phyloP scores from a whole-genome alignment of 208 protist genomes.

The Acanthamoeba sp. region DNA sequence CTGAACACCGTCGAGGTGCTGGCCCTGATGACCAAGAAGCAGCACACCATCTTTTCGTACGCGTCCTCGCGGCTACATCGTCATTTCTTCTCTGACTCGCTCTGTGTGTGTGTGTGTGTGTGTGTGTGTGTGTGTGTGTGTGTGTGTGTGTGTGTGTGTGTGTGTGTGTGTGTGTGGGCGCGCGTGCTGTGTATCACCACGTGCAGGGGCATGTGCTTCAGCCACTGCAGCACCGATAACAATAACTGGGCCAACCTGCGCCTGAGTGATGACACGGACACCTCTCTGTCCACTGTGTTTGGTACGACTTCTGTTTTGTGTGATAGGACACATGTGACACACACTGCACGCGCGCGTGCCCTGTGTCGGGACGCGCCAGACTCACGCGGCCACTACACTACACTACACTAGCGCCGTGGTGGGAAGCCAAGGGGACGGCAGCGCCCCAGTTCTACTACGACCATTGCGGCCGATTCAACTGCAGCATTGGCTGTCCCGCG shows the following conservation, averaged over 20 bases:
- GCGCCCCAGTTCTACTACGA: background rate
- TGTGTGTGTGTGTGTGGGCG: background rate
- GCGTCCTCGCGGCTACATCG: background rate
- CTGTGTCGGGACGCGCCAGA: background rate
- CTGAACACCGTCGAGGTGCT: conserved; percentile 41
- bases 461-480: conserved; percentile 37
- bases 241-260: background rate
- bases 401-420: conserved; percentile 10
- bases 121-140: no score
- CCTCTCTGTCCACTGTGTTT: background rate
- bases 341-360: no score
- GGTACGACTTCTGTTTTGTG: background rate
- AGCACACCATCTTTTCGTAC: conserved; percentile 36
- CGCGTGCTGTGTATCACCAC: no score
- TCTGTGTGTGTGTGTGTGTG: no score
- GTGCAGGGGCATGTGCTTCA: conserved; percentile 44
- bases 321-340: no score
- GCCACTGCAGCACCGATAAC: conserved; percentile 48
- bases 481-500: conserved; percentile 10
- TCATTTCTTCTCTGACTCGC: background rate
- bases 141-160: no score
- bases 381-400: background rate
- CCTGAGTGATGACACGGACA: background rate
- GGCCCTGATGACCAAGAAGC: background rate
- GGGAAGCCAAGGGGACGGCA: background rate